These are phyloP conservation scores for Agroathelia rolfsii DNA, from an alignment of 1,284 basidiomycete genomes.

Conservation along the genomic window DNA sequence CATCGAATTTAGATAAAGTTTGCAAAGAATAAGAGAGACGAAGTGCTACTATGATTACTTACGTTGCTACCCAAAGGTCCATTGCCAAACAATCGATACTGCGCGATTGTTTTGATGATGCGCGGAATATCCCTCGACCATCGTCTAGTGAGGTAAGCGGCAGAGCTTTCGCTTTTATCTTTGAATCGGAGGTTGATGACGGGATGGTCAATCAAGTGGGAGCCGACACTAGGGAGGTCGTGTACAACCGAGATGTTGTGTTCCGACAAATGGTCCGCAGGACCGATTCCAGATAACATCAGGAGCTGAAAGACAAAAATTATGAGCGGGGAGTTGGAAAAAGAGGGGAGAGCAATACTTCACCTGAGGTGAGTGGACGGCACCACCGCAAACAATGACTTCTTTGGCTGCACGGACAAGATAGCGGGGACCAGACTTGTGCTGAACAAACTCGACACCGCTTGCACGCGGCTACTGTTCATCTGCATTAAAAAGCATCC, in stretches of 20 bases:
- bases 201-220: constrained; percentile 18
- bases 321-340: constrained; percentile 4
- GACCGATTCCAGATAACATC: constrained; percentile 19
- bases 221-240: constrained; percentile 26
- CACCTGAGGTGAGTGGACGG: constrained; percentile 18
- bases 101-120: constrained; percentile 23
- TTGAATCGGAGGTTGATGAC: constrained; percentile 38
- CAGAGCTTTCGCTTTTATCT: constrained; percentile 35
- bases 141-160: constrained; percentile 25
- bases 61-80: constrained; percentile 54
- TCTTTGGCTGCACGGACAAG: constrained; percentile 13
- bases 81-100: constrained; percentile 31
- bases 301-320: constrained; percentile 13
- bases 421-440: constrained; percentile 19
- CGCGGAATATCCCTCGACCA: constrained; percentile 30
- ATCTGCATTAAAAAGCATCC: constrained; percentile 45
- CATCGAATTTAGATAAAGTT: too few relatives aligned
- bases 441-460: constrained; percentile 49
- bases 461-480: constrained; percentile 34
- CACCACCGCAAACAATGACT: constrained; percentile 18
- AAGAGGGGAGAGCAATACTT: constrained; percentile 11
- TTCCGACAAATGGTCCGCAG: constrained; percentile 17
- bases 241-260: constrained; percentile 20
- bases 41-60: constrained; percentile 13
- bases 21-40: neutral